These are phyloP conservation scores for Amanita subjunquillea DNA, from an alignment of 768 basidiomycete genomes.

Conservation along the genomic window DNA sequence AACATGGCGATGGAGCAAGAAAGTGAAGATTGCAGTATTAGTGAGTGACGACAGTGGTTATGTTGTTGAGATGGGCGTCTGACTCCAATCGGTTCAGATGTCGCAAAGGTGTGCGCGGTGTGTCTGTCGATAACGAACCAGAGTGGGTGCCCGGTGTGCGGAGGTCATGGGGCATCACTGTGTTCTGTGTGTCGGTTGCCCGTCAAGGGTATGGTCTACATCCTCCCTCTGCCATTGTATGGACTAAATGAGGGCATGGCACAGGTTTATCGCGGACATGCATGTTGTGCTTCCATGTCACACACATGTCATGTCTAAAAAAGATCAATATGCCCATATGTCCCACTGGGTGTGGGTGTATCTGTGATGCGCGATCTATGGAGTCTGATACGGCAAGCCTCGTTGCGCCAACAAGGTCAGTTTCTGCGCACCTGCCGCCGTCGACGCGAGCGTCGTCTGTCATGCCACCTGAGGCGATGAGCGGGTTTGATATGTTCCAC, in stretches of 20 bases:
- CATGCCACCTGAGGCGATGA: neutral
- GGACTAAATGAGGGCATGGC: neutral
- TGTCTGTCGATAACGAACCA: conserved; percentile 29
- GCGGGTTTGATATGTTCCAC: neutral
- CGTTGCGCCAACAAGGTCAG: neutral
- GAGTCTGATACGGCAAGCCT: neutral
- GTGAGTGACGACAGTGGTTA: neutral
- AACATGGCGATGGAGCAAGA: conserved; percentile 6
- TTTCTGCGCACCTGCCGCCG: neutral
- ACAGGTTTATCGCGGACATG: conserved; percentile 57
- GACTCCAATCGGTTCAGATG: conserved; percentile 18
- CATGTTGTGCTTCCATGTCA: conserved; percentile 50
- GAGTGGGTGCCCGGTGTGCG: conserved; percentile 33
- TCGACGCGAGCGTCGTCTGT: conserved; percentile 2
- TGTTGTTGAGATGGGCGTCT: neutral
- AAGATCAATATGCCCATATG: conserved; percentile 40
- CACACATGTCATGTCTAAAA: conserved; percentile 58
- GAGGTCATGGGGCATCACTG: conserved; percentile 29
- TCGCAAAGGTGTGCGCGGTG: conserved; percentile 35
- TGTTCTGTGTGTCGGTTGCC: conserved; percentile 74
- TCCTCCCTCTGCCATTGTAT: neutral
- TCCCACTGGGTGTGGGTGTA: conserved; percentile 62
- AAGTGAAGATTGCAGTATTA: neutral
- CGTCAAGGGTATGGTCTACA: conserved; percentile 42
- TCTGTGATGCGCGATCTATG: conserved; percentile 28